These are phyloP conservation scores for Pilatotrama ljubarskyi DNA, from an alignment of 768 basidiomycete genomes.

Conservation along the genomic window DNA sequence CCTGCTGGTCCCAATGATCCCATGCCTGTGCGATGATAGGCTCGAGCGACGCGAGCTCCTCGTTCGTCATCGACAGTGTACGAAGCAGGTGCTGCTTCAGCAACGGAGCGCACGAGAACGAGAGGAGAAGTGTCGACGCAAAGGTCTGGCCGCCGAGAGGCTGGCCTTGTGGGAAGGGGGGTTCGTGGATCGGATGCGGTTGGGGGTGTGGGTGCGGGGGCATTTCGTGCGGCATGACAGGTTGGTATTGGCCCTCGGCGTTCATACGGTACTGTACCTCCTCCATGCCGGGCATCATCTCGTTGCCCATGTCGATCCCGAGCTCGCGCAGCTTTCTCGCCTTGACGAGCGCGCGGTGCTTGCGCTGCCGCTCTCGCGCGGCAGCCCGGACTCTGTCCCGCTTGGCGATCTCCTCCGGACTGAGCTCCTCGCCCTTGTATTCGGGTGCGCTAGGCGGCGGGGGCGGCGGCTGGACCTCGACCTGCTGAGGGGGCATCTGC, in stretches of 20 bases:
- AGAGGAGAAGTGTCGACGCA: slow-evolving; percentile 73
- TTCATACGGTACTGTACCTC: slow-evolving; percentile 65
- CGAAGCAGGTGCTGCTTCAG: slow-evolving; percentile 76
- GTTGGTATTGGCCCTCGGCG: slow-evolving; percentile 41
- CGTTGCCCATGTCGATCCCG: slow-evolving; percentile 81
- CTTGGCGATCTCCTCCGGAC: slow-evolving; percentile 64
- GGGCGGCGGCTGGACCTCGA: slow-evolving; percentile 19
- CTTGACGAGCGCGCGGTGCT: slow-evolving; percentile 78
- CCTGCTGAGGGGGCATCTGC: slow-evolving; percentile 22
- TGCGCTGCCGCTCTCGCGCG: slow-evolving; percentile 79
- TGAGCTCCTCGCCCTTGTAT: slow-evolving; percentile 29
- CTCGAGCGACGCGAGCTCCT: slow-evolving; percentile 76
- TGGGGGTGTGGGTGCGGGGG: slow-evolving; percentile 28
- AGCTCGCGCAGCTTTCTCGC: slow-evolving; percentile 79
- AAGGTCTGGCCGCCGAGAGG: slow-evolving; percentile 69
- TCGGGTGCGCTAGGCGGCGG: slow-evolving; percentile 12
- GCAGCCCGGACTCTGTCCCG: slow-evolving; percentile 73
- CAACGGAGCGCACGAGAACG: slow-evolving; percentile 72
- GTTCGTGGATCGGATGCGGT: slow-evolving; percentile 49
- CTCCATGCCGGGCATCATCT: slow-evolving; percentile 62
- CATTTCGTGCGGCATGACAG: slow-evolving; percentile 37
- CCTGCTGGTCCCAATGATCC: slow-evolving; percentile 85
- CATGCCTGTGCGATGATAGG: slow-evolving; percentile 82
- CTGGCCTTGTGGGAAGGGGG: slow-evolving; percentile 56
- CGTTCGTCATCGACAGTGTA: slow-evolving; percentile 71